Evolutionary conservation across 345 rosid species (phyloP), one percentile per base, ranked within the genome.

Genomic region (Gossypium sturtianum): DNA sequence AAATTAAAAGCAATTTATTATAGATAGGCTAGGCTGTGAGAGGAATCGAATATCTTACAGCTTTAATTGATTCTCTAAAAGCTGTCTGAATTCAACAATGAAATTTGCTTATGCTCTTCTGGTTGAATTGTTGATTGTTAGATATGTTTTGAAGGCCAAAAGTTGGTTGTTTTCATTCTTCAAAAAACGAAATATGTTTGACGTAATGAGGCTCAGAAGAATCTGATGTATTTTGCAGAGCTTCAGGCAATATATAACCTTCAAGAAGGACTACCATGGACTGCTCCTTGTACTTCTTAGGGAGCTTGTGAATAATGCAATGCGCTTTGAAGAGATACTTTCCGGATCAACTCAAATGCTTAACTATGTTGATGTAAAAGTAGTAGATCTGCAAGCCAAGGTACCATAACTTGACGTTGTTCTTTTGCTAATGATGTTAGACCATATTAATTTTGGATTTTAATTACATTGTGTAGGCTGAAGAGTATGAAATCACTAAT

Each of bases 161-260:
- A 45, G n/a, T 66, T 45, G 48, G 7, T 66, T 54, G 8, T 27
- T 45, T 45, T 66, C 71, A 45, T 45, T 22, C 12, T 5, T 66
- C 12, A 1, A 44, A 65, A 20, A 2, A 45, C 0, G 6, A 65
- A 66, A 5, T 20, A 45, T 45, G 19, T 22, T 66, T 20, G 29
- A 47, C 38, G 13, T 45, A 12, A 12, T 0, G 23, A 44, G 54
- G 38, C 54, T 66, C 38, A 66, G 54, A 45, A 45, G 54, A 20
- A 45, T 22, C 10, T 13, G 22, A 10, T 69, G 25, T 69, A 29
- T 51, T 23, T 69, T 83, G 71, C 96, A 95, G 99, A 93, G 89
- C 85, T 95, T 95, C 86, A 89, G 91, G 77, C 85, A 88, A 84
- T 95, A 93, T 77, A 89, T 95, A 71, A 89, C 99, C 19, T 91